Base-by-base conservation (phyloP, 2,329 filamentous ascomycete species). In the Plectosphaerella sp. region DNA sequence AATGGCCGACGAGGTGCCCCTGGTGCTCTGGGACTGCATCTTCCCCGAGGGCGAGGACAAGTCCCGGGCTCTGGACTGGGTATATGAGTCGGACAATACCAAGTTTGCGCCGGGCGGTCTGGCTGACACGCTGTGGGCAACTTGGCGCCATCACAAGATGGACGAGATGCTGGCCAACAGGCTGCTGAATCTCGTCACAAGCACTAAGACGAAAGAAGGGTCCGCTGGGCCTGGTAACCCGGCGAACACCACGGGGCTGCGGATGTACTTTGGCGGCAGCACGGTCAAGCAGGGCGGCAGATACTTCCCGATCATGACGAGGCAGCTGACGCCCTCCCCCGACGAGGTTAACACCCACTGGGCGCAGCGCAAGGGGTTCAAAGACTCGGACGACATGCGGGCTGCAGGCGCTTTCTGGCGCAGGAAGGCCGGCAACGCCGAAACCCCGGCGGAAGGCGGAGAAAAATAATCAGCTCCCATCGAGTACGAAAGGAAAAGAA, bases 1-100 rank as follows among this genome's bases (percentile, higher is more conserved):
- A 63, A 95, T 99, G 84, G 94, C 94, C 1, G 86, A 87, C 48
- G 93, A 97, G 66, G 82, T 86, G 24, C 93, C 94, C 2, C 80
- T 99, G 9, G 94, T 97, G 15, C 81, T 99, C 6, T 97, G 93
- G 93, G 91, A 97, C 71, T 97, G 93, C 70, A 78, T 95, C 35
- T 99, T 97, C 68, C 90, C 90, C 0, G 58, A 58, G 37, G 64
- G 58, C 64, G 43, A 46, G 43, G 43, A 22, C 22, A 18, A 43
- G n/a, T 12, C 41, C 11, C 18, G 22, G 5, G 48, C 22, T n/a
- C 65, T 97, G 52, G 67, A 84, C 16, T 99, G 94, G 93, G 68
- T 91, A 0, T 89, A 91, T 67, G 78, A 88, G 2, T 89, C 88
- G 43, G 88, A 93, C 57, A 80, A 85, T 39, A 66, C 78, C 57